A percentile compares a stretch with the other conserved stretches of the same genome.
Evolutionary conservation across 75 land plant genomes (phyloP).

Genomic region (Sequoia sempervirens): DNA sequence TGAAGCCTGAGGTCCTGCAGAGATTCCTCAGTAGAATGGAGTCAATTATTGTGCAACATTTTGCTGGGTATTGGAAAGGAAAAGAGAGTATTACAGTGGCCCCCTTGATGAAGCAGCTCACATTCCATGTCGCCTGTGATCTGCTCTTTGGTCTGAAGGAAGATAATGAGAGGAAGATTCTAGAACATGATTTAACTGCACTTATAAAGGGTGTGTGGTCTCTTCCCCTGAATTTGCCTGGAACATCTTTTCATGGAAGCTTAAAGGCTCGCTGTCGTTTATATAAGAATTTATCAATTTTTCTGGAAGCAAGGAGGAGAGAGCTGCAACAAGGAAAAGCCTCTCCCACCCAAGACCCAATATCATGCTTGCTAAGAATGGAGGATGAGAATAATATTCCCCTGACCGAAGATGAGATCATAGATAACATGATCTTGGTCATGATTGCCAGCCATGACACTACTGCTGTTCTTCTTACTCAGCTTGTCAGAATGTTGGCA

Average conservation of each 20-base stretch:
- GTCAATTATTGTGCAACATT: conserved; percentile 5
- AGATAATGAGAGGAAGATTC: conserved; percentile 8
- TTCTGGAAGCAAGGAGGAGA: neutral
- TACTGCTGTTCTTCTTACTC: neutral
- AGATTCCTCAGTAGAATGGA: conserved; percentile 7
- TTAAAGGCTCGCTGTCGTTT: conserved; percentile 9
- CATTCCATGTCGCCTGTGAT: conserved; percentile 25
- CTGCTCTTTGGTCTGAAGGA: conserved; percentile 23
- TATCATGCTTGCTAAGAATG: neutral
- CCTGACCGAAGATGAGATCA: conserved; percentile 12
- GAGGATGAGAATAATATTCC: neutral
- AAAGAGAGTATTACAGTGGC: conserved; percentile 13
- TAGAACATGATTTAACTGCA: conserved; percentile 9
- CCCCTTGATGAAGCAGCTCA: conserved; percentile 29
- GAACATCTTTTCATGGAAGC: conserved; percentile 5
- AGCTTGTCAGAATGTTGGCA: conserved; percentile 4
- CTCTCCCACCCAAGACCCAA: neutral
- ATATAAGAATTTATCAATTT: neutral
- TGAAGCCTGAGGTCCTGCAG: conserved; percentile 28
- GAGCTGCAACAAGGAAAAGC: neutral
- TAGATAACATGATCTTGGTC: conserved; percentile 14
- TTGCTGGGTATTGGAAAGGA: neutral
- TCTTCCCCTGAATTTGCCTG: conserved; percentile 17
- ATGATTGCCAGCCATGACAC: conserved; percentile 24
- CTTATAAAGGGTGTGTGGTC: conserved; percentile 12